phyloP scores from a whole-genome alignment of 1,139 yeast genomes.

The Kluyveromyces sp. region DNA sequence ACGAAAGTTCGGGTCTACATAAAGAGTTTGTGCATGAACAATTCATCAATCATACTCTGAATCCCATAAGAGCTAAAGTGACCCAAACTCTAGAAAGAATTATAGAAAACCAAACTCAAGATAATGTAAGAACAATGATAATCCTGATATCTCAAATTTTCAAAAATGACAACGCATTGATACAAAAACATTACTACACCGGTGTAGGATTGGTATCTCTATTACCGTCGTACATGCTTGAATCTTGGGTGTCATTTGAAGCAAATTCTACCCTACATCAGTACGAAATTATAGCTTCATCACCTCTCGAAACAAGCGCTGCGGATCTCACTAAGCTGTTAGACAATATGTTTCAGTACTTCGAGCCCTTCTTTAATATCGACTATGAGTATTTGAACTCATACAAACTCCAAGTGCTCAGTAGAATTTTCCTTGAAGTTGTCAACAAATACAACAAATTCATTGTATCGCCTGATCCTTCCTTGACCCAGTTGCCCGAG shows the following conservation, averaged over 20 bases:
- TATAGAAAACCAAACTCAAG: constrained; percentile 31
- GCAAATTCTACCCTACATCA: constrained; percentile 48
- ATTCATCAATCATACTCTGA: constrained; percentile 32
- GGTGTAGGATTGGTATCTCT: constrained; percentile 28
- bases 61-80: constrained; percentile 29
- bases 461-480: constrained; percentile 31
- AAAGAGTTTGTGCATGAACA: constrained; percentile 27
- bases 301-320: constrained; percentile 56
- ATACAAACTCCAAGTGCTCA: constrained; percentile 61
- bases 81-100: constrained; percentile 32
- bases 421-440: constrained; percentile 61
- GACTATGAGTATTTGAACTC: constrained; percentile 46
- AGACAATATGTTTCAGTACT: constrained; percentile 61
- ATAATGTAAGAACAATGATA: constrained; percentile 21
- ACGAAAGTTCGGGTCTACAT: constrained; percentile 20
- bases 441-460: constrained; percentile 53
- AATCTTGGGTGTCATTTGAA: constrained; percentile 67
- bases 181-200: constrained; percentile 23
- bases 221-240: constrained; percentile 32
- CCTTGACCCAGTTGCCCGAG: constrained; percentile 16
- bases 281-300: constrained; percentile 51
- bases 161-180: constrained; percentile 27
- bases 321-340: constrained; percentile 41
- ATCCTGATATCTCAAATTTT: constrained; percentile 29
- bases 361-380: constrained; percentile 32